A percentile compares a stretch with the other conserved stretches of the same genome.
phyloP scores from a whole-genome alignment of 1,284 basidiomycete genomes.

The Fereydounia khargensis region DNA sequence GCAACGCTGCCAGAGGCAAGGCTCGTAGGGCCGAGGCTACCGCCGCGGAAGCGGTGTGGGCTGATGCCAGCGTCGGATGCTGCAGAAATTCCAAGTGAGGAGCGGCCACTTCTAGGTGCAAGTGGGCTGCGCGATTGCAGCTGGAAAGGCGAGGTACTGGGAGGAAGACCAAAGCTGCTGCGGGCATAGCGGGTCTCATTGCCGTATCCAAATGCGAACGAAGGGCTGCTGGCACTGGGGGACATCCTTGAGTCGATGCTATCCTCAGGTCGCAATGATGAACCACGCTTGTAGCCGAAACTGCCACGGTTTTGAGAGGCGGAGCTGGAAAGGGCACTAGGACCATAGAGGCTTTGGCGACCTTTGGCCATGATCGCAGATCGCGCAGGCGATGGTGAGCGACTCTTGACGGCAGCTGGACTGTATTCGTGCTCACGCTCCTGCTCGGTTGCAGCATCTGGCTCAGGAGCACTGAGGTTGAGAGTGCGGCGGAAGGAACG shows the following conservation, averaged over 20 bases:
- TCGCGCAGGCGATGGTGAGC: slow-evolving; percentile 4
- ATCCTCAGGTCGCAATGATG: slow-evolving; percentile 32
- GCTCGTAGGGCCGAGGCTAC: slow-evolving; percentile 12
- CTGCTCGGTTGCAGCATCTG: no score
- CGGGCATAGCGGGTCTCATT: slow-evolving; percentile 30
- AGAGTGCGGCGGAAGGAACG: no score
- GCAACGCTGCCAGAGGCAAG: slow-evolving; percentile 16
- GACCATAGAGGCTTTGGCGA: slow-evolving; percentile 9
- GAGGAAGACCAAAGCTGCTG: slow-evolving; percentile 24
- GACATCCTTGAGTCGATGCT: slow-evolving; percentile 23
- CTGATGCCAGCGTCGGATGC: slow-evolving; percentile 9
- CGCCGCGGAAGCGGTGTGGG: slow-evolving; percentile 14
- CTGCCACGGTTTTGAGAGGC: no score
- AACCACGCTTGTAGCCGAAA: slow-evolving; percentile 12
- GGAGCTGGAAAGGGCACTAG: slow-evolving; percentile 4
- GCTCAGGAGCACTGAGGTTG: no score
- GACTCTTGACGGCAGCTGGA: slow-evolving; percentile 1
- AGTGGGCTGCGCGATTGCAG: slow-evolving; percentile 23
- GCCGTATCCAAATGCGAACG: slow-evolving; percentile 39
- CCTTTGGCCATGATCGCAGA: slow-evolving; percentile 10
- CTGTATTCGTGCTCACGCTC: slow-evolving; percentile 13
- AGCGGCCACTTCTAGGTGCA: slow-evolving; percentile 5
- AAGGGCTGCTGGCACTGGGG: slow-evolving; percentile 24
- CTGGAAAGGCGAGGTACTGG: slow-evolving; percentile 32
- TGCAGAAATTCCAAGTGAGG: slow-evolving; percentile 10